These are phyloP conservation scores for Schizonepeta tenuifolia DNA, from an alignment of 257 asterid genomes.

Conservation along the genomic window DNA sequence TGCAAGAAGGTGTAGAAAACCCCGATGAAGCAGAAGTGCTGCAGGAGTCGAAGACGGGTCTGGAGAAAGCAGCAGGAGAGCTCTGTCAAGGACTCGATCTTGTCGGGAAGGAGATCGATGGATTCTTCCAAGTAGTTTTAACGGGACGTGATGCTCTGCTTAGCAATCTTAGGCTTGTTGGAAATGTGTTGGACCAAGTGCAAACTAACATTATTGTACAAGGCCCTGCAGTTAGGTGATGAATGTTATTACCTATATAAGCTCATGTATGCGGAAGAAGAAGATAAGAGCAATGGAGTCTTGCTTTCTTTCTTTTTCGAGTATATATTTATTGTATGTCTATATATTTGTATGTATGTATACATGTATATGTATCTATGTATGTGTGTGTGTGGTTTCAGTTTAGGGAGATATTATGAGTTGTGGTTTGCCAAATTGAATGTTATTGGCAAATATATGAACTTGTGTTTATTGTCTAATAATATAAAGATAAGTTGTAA, in stretches of 20 bases:
- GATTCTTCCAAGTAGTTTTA: conserved; percentile 71
- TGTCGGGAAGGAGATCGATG: conserved; percentile 68
- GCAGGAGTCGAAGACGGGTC: conserved; percentile 42
- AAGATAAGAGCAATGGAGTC: conserved; percentile 1
- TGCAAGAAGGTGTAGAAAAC: conserved; percentile 50
- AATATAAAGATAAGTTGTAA: background rate
- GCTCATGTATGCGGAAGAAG: conserved; percentile 25
- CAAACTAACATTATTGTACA: conserved; percentile 33
- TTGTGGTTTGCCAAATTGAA: conserved; percentile 24
- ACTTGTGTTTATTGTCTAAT: conserved; percentile 4
- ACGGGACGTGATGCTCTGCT: conserved; percentile 82
- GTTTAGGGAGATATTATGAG: conserved; percentile 16
- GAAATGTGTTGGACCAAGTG: conserved; percentile 38
- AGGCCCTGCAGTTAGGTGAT: conserved; percentile 59
- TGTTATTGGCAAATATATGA: conserved; percentile 18
- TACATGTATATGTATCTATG: background rate
- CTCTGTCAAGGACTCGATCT: conserved; percentile 61
- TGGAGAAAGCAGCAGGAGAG: conserved; percentile 43
- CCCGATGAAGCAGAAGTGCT: conserved; percentile 41
- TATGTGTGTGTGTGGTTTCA: background rate
- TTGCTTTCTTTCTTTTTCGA: conserved; percentile 27
- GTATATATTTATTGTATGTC: background rate
- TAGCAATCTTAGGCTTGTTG: conserved; percentile 74
- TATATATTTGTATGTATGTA: background rate
- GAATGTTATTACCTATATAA: background rate